A percentile compares a stretch with the other conserved stretches of the same genome.
Evolutionary conservation across 1,139 yeast species (phyloP).

Genomic region (Spathaspora sp.): DNA sequence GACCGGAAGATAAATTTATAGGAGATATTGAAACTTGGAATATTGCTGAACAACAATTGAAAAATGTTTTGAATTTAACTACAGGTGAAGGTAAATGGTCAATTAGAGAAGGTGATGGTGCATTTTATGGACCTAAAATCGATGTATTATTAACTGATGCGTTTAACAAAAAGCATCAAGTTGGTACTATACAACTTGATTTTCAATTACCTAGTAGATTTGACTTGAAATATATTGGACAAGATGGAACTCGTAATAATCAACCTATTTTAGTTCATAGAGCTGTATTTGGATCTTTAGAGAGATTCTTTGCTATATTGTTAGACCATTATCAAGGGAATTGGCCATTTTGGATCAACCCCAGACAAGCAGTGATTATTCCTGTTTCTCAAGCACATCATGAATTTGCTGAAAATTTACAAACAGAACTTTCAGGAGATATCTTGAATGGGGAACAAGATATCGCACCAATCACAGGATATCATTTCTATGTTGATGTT

Average conservation of each 20-base stretch:
- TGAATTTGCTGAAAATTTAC: conserved; percentile 53
- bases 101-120: conserved; percentile 90
- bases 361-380: conserved; percentile 86
- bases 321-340: conserved; percentile 90
- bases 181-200: conserved; percentile 94
- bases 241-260: conserved; percentile 47
- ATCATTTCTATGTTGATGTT: conserved; percentile 71
- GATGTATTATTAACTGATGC: conserved; percentile 87
- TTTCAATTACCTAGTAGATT: conserved; percentile 91
- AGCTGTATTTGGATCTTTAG: conserved; percentile 93
- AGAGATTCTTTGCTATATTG: conserved; percentile 85
- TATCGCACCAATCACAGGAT: conserved; percentile 55
- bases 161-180: conserved; percentile 81
- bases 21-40: conserved; percentile 88
- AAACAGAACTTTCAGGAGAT: conserved; percentile 51
- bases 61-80: conserved; percentile 57
- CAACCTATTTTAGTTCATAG: conserved; percentile 92
- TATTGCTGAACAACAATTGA: conserved; percentile 73
- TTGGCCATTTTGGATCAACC: conserved; percentile 98
- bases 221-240: conserved; percentile 62
- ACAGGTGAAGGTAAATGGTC: conserved; percentile 64
- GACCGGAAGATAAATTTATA: conserved; percentile 80
- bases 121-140: conserved; percentile 95
- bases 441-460: conserved; percentile 25
- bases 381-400: conserved; percentile 69